Evolutionary conservation across 1,284 basidiomycete genomes (phyloP).

Genomic region (Macrocybe sp.): DNA sequence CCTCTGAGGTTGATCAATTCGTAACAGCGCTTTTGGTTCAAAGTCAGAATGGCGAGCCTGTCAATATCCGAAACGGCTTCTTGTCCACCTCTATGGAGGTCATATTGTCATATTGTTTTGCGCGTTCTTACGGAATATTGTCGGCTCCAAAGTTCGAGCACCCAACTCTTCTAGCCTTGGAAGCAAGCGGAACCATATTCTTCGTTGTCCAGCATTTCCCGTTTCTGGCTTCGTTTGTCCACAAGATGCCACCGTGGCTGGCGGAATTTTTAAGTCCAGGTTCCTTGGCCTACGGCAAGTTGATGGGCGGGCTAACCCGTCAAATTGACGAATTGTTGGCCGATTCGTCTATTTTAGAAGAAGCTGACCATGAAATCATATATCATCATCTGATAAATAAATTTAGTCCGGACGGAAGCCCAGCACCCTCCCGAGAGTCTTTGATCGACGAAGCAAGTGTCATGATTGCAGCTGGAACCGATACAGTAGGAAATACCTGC

Average conservation of each 20-base stretch:
- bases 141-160: conserved; percentile 21
- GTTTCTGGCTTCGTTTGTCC: conserved; percentile 13
- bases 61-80: conserved; percentile 14
- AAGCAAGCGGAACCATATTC: conserved; percentile 14
- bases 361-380: conserved; percentile 15
- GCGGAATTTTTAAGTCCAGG: conserved; percentile 8
- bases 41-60: conserved; percentile 6
- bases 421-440: conserved; percentile 23
- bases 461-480: conserved; percentile 33
- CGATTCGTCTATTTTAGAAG: conserved; percentile 18
- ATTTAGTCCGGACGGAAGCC: conserved; percentile 1
- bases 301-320: conserved; percentile 4
- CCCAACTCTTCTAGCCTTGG: conserved; percentile 18
- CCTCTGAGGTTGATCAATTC: conserved; percentile 16
- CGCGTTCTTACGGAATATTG: conserved; percentile 14
- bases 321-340: conserved; percentile 29
- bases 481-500: conserved; percentile 33
- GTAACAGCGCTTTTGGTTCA: conserved; percentile 11
- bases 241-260: conserved; percentile 14
- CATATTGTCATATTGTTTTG: conserved; percentile 26
- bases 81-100: conserved; percentile 19
- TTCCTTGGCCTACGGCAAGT: conserved; percentile 7
- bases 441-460: conserved; percentile 32
- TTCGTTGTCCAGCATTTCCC: conserved; percentile 24
- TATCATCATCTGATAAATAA: conserved; percentile 29